A percentile compares a stretch with the other conserved stretches of the same genome.
Evolutionary conservation across 345 rosid species (phyloP).

Genomic region (Boechera divaricarpa): DNA sequence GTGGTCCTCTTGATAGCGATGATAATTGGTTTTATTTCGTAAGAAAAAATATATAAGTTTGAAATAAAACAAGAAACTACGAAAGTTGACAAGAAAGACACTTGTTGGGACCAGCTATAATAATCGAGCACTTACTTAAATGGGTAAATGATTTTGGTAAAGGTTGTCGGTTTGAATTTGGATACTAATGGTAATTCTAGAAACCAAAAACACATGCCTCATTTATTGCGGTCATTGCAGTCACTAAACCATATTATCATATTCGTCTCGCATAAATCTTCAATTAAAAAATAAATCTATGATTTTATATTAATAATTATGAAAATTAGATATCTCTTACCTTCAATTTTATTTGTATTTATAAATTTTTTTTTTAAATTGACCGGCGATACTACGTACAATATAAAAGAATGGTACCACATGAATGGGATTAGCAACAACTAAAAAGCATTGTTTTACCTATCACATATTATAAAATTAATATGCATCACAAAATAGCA

Average conservation of each 20-base stretch:
- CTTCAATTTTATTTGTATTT: no score
- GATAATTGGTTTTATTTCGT: neutral
- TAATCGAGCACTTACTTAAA: neutral
- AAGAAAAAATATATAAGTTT: neutral
- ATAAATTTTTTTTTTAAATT: no score
- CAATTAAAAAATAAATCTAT: no score
- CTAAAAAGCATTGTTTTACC: no score
- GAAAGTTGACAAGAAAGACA: neutral
- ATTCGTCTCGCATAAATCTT: neutral
- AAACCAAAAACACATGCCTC: no score
- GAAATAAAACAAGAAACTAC: neutral
- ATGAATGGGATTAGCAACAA: no score
- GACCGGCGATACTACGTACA: no score
- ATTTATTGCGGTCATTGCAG: neutral
- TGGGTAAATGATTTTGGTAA: slow-evolving; percentile 16
- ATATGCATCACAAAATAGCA: no score
- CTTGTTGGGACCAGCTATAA: slow-evolving; percentile 1
- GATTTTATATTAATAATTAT: no score
- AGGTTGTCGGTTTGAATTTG: slow-evolving; percentile 29
- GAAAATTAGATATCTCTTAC: no score
- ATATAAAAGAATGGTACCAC: no score
- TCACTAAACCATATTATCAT: neutral
- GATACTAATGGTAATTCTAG: slow-evolving; percentile 1
- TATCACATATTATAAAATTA: no score
- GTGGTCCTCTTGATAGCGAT: neutral